Base-by-base conservation (phyloP, 257 asterid genomes). In the Fraxinus quadrangulata region DNA sequence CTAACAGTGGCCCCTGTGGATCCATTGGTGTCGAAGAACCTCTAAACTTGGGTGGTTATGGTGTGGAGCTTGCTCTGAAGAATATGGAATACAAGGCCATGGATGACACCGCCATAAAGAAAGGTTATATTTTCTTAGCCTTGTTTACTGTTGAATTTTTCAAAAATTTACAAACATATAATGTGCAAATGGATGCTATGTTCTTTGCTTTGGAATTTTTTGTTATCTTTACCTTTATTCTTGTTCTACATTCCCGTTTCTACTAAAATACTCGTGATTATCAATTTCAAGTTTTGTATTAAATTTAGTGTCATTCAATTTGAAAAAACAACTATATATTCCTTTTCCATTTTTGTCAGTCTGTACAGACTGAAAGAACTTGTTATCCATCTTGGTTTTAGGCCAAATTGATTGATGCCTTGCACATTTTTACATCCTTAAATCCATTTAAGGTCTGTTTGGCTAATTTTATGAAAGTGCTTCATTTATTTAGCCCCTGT, bases 31-130 rank as follows among this genome's bases (percentile, higher is more conserved):
- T 94, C 19, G 90, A 89, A 75, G 97, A 88, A 66, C 88, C 97
- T 80, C 73, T 90, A 78, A 90, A 89, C 87, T 86, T 96, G 84
- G 98, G 95, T 81, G 99, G 99, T 72, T 96, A 96, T 81, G 99
- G 99, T 65, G 99, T 96, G 81, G 99, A 96, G 89, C 99, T 96
- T 84, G 99, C 99, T 72, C 83, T 96, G 91, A 96, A 96, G 88
- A 96, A 96, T 86, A 96, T 96, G 99, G 99, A 96, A 80, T 96
- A 96, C 85, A 96, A 96, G 83, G 97, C 99, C 79, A 96, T 96
- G 94, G 99, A 96, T 88, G 99, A 96, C 85, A 92, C 92, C 77
- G 84, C 88, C 9, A 77, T 96, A 33, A 93, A 88, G 83, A 92
- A 90, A 90, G 97, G 99, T 92, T 59, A 51, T 83, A 21, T 71